These are phyloP conservation scores for Monotropa hypopitys DNA, from an alignment of 179 eudicot genomes.

Conservation along the genomic window DNA sequence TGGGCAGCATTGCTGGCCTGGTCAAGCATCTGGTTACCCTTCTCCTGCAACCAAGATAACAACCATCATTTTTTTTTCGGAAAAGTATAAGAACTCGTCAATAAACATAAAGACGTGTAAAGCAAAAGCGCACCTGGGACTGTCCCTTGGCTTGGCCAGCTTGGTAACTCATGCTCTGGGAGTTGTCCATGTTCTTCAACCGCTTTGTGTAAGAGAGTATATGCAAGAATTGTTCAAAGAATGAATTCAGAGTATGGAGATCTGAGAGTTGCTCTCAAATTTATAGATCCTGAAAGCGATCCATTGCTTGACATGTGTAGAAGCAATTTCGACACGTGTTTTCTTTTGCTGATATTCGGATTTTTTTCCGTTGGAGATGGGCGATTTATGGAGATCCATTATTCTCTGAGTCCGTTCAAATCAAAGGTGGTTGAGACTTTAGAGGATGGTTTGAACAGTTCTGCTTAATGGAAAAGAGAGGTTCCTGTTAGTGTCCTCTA, in stretches of 20 bases:
- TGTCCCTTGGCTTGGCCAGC: conserved; percentile 30
- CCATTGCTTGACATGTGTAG: neutral
- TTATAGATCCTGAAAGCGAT: neutral
- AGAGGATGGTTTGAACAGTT: neutral
- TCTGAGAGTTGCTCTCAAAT: neutral
- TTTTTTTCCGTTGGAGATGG: neutral
- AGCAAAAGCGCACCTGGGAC: neutral
- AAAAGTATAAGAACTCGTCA: neutral
- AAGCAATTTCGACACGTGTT: neutral
- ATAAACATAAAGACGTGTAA: neutral
- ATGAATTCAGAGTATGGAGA: neutral
- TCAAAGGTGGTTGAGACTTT: conserved; percentile 4
- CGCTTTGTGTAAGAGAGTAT: neutral
- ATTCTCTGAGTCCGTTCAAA: neutral
- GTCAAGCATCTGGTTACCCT: neutral
- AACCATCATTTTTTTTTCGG: neutral
- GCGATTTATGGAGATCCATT: neutral
- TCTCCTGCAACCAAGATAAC: neutral
- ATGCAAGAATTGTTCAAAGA: conserved; percentile 1
- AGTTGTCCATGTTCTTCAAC: conserved; percentile 8
- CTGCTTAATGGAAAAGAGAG: too few species aligned
- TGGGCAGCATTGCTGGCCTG: neutral
- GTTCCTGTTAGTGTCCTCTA: too few species aligned
- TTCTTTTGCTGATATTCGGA: neutral
- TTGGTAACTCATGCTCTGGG: conserved; percentile 13